These are phyloP conservation scores for Glaciozyma martinii DNA, from an alignment of 768 basidiomycete genomes.

Conservation along the genomic window DNA sequence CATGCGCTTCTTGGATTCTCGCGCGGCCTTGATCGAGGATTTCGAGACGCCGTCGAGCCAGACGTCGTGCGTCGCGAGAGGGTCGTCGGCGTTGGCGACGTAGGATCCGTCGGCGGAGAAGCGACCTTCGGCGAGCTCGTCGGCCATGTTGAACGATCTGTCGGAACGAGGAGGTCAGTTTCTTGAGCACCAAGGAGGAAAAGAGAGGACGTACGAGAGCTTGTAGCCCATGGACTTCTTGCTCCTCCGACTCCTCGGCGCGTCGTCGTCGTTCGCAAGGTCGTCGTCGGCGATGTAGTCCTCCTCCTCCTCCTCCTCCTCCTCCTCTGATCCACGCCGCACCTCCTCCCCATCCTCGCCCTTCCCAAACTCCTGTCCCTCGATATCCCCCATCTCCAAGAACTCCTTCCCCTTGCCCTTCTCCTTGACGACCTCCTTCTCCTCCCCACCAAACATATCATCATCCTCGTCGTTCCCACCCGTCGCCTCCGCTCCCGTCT, in stretches of 20 bases:
- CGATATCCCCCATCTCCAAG: constrained; percentile 84
- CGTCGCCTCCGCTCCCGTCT: not conserved
- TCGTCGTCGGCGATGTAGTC: constrained; percentile 43
- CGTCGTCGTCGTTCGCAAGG: constrained; percentile 50
- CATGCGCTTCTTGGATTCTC: constrained; percentile 62
- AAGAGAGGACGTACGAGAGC: constrained; percentile 46
- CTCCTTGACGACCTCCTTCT: constrained; percentile 56
- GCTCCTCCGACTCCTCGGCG: constrained; percentile 50
- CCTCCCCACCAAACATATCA: constrained; percentile 47
- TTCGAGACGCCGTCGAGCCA: constrained; percentile 91
- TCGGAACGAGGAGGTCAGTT: not conserved
- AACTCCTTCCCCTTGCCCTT: constrained; percentile 53
- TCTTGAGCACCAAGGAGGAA: not conserved
- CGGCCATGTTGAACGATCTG: constrained; percentile 90
- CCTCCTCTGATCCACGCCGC: constrained; percentile 44
- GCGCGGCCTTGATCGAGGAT: constrained; percentile 70
- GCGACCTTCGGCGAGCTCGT: constrained; percentile 96
- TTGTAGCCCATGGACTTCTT: constrained; percentile 89
- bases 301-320: constrained; percentile 46
- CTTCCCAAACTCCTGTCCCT: constrained; percentile 77
- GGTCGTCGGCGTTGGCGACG: constrained; percentile 77
- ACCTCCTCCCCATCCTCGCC: constrained; percentile 40
- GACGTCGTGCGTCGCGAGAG: constrained; percentile 79
- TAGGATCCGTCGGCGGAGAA: constrained; percentile 78
- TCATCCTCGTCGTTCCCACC: constrained; percentile 40